A percentile compares a stretch with the other conserved stretches of the same genome.
Evolutionary conservation across 148 eudicot genomes (phyloP).

Genomic region (Selenicereus undatus): DNA sequence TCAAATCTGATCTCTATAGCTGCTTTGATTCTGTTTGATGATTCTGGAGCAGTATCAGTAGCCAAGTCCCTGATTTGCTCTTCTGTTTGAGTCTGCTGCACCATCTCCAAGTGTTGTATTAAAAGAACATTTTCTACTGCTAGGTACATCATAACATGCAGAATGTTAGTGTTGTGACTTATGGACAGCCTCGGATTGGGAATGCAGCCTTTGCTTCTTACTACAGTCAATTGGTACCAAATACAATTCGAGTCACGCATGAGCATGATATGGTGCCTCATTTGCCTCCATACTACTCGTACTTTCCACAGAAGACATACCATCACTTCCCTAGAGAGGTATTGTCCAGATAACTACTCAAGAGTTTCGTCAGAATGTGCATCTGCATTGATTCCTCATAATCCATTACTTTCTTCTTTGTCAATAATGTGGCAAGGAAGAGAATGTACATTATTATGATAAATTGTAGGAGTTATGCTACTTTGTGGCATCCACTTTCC

Average conservation of each 20-base stretch:
- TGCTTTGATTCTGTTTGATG: background rate
- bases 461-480: no score
- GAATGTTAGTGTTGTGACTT: constrained; percentile 73
- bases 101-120: background rate
- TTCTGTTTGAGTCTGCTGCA: background rate
- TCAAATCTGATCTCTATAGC: background rate
- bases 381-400: background rate
- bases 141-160: constrained; percentile 58
- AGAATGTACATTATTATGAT: background rate
- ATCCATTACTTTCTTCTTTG: background rate
- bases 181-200: constrained; percentile 95
- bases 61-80: background rate
- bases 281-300: constrained; percentile 80
- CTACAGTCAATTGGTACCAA: constrained; percentile 57
- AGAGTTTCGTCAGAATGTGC: background rate
- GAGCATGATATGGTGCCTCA: constrained; percentile 94
- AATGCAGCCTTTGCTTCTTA: constrained; percentile 82
- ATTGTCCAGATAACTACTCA: constrained; percentile 10
- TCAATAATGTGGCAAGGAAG: background rate
- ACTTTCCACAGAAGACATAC: constrained; percentile 75
- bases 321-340: constrained; percentile 98
- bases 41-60: background rate
- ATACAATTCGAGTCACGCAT: constrained; percentile 74
- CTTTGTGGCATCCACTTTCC: no score
- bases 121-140: constrained; percentile 13